Conservation (phyloP, 768 basidiomycete genomes). For the Myochromella boudieri region DNA sequence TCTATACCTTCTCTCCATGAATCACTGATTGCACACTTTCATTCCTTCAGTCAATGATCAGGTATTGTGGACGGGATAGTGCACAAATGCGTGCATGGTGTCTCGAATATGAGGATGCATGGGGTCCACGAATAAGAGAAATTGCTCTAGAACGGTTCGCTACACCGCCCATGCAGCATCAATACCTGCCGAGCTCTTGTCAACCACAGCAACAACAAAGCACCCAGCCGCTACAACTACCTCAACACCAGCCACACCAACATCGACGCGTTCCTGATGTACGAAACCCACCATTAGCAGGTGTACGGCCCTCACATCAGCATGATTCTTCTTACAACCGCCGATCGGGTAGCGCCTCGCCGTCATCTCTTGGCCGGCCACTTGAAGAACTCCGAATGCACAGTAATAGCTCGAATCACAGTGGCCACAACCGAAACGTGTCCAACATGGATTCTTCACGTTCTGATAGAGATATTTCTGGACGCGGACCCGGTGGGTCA, state of each 20-base stretch:
- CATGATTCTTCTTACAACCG: slow-evolving; percentile 26
- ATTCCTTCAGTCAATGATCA: slow-evolving; percentile 56
- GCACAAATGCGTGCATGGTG: slow-evolving; percentile 57
- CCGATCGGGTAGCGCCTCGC: slow-evolving; percentile 26
- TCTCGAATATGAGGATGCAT: slow-evolving; percentile 61
- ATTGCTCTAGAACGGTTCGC: slow-evolving; percentile 40
- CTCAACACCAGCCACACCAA: slow-evolving; percentile 10
- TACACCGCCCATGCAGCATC: slow-evolving; percentile 35
- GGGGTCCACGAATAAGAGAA: slow-evolving; percentile 61
- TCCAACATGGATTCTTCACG: slow-evolving; percentile 11
- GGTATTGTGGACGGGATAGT: slow-evolving; percentile 60
- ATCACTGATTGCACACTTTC: slow-evolving; percentile 10
- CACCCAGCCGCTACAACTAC: slow-evolving; percentile 19
- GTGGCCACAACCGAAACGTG: slow-evolving; percentile 6
- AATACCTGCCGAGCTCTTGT: slow-evolving; percentile 18
- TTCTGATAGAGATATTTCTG: slow-evolving; percentile 16
- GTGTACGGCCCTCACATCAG: slow-evolving; percentile 28
- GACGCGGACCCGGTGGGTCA: slow-evolving; percentile 20
- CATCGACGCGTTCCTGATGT: slow-evolving; percentile 34
- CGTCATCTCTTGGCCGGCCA: slow-evolving; percentile 31
- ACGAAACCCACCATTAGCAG: slow-evolving; percentile 24
- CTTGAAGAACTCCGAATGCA: slow-evolving; percentile 35
- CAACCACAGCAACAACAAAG: slow-evolving; percentile 16
- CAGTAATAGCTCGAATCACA: slow-evolving; percentile 17
- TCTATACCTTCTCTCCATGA: slow-evolving; percentile 4